Evolutionary conservation across 805 yeast species (phyloP), one percentile per base, ranked within the genome.

Genomic region (Citeromyces matritensis): DNA sequence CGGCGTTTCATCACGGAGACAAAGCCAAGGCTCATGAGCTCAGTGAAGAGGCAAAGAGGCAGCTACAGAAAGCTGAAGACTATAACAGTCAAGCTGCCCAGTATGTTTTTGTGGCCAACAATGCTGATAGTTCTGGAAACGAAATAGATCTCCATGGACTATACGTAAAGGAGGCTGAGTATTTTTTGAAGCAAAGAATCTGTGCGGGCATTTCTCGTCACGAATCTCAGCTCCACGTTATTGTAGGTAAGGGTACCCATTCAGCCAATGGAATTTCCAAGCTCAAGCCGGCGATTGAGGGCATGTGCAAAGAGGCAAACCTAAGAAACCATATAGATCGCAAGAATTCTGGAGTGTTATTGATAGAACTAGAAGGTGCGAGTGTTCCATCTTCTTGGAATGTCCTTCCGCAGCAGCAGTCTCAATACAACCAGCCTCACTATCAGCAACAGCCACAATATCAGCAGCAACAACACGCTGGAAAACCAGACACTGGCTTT

Each of bases 121-220:
- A 88, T 47, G 69, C 82, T 26, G 96, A 86, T 46, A 75, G 88
- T n/a, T 74, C 68, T 23, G 63, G 64, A 15, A 78, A 83, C 50
- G 97, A 88, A 53, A 84, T 88, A 39, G 97, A 88, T 55, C 61
- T 88, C 33, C 98, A 88, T 51, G 98, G 98, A 0, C 58, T 88
- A 21, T 86, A 64, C 43, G 93, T 88, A 12, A 78, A 75, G 48
- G 98, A 88, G 55, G 95, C 96, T 6, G 70, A 71, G 37, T 78
- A 71, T 47, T 70, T 79, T 31, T 60, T 88, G 40, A 81, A 77
- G 42, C 71, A 68, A 37, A 64, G 97, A 35, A 66, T 88, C 30
- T 63, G 65, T n/a, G 73, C 72, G 17, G 83, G 75, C 33, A 62
- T 71, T 10, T 46, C 47, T 25, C 57, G 70, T 15, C 58, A 68